Percentiles rank a stretch among this genome's conserved stretches.
Evolutionary conservation across 495 filamentous ascomycete genomes (phyloP).

Genomic region (Penicillium bialowiezense): DNA sequence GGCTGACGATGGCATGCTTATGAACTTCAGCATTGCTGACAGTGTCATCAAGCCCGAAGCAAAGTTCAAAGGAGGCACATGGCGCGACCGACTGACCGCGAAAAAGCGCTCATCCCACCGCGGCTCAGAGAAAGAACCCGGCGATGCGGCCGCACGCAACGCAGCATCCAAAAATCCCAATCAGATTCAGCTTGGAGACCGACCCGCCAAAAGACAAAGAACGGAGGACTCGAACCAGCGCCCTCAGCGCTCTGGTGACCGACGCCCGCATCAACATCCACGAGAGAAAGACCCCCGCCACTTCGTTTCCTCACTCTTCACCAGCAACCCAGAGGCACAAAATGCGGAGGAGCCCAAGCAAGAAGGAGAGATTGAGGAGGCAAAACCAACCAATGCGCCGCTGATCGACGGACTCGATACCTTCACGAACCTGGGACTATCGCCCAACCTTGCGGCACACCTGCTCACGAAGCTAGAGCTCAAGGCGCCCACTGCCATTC

Average conservation of each 20-base stretch:
- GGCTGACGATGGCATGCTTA: conserved; percentile 92
- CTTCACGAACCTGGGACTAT: conserved; percentile 80
- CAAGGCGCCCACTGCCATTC: conserved; percentile 90
- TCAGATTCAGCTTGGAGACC: conserved; percentile 28
- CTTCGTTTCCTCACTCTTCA: conserved; percentile 87
- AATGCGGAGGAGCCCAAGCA: conserved; percentile 44
- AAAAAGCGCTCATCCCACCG: conserved; percentile 65
- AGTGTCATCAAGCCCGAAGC: conserved; percentile 55
- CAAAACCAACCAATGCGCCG: conserved; percentile 91
- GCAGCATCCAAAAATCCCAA: conserved; percentile 37
- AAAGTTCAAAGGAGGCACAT: conserved; percentile 83
- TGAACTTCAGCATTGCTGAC: conserved; percentile 82
- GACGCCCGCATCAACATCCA: conserved; percentile 20
- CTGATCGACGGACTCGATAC: conserved; percentile 76
- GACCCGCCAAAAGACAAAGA: conserved; percentile 41
- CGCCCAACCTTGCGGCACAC: conserved; percentile 72
- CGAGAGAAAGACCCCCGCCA: conserved; percentile 41
- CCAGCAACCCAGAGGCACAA: conserved; percentile 72
- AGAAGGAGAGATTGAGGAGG: conserved; percentile 51
- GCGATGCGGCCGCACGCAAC: conserved; percentile 16
- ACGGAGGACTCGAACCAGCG: conserved; percentile 23
- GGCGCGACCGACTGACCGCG: conserved; percentile 82
- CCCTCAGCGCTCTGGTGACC: conserved; percentile 8
- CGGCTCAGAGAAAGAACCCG: conserved; percentile 27
- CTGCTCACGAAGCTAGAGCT: conserved; percentile 81